Evolutionary conservation across 2,329 filamentous ascomycete genomes (phyloP), one percentile per base, ranked within the genome.

Genomic region (Fonsecaea pedrosoi): DNA sequence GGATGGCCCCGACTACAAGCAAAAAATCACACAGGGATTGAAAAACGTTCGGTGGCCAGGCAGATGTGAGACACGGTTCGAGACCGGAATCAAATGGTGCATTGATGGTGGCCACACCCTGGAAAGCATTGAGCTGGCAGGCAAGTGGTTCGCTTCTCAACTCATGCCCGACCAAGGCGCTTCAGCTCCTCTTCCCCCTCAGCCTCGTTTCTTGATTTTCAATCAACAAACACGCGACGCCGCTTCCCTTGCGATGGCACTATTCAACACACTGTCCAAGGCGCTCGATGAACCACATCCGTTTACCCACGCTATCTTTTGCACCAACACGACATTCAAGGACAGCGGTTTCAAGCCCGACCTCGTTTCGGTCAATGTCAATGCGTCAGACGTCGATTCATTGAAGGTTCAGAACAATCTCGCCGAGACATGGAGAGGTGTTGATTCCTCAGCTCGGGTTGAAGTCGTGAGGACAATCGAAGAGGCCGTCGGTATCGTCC

Each of bases 221-320:
- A 97, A 97, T 78, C 94, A 97, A 78, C 92, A 97, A 75, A 92
- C 92, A 9, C 87, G 93, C 37, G 89, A 97, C 74, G 91, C 91
- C 4, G 80, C 82, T 3, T 82, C 85, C 15, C 83, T 96, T 1
- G 85, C 94, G 2, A 80, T 79, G 37, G 84, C 84, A 0, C 81
- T 97, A 1, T 82, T 92, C 67, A 76, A 81, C 9, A 87, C 86
- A 2, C 80, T 91, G 60, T 74, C 77, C 54, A 68, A 79, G 62
- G 74, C 79, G 64, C 57, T 83, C 62, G 57, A 78, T 66, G 73
- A 78, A 48, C 73, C 73, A 55, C 77, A 77, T 42, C 78, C 84
- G 0, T 96, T 97, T 76, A 85, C 86, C 2, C 85, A 91, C 67
- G 92, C 89, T 10, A 82, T 96, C 6, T 96, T 97, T 77, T 92